Evolutionary conservation across 208 protist species (phyloP).

Genomic region (Leishmania tarentolae): DNA sequence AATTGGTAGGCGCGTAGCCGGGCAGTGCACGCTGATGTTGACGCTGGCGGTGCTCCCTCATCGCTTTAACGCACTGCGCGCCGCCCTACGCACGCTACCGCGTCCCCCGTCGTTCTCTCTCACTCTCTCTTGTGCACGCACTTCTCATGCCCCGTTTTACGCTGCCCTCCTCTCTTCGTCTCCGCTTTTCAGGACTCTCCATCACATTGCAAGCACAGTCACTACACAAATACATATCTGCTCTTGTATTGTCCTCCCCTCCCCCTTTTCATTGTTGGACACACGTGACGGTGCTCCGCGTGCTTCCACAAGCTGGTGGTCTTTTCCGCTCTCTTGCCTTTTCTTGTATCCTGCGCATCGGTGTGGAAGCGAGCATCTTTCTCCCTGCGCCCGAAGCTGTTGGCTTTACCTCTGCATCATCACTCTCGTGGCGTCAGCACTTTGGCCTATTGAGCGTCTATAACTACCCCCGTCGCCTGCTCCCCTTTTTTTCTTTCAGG

Average conservation of each 20-base stretch:
- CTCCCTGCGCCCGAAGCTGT: background rate
- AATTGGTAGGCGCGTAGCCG: background rate
- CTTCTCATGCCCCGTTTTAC: background rate
- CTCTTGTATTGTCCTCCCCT: constrained; percentile 9
- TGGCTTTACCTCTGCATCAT: background rate
- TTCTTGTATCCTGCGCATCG: background rate
- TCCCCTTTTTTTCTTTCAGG: background rate
- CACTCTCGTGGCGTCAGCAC: background rate
- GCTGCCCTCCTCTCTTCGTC: background rate
- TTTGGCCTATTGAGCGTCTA: background rate
- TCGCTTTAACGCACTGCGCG: background rate
- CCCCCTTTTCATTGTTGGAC: background rate
- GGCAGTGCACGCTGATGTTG: background rate
- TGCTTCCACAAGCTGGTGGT: background rate
- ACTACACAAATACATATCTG: constrained; percentile 1
- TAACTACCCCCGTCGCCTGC: background rate
- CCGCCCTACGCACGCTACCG: background rate
- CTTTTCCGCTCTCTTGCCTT: background rate
- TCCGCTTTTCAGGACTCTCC: background rate
- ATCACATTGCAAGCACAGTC: background rate
- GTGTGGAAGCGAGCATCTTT: background rate
- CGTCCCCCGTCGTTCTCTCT: background rate
- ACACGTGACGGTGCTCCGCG: background rate
- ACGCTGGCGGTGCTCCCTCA: background rate
- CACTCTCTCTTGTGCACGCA: background rate